Base-by-base conservation (phyloP, 805 yeast species). In the Sugiyamaella marilandica region DNA sequence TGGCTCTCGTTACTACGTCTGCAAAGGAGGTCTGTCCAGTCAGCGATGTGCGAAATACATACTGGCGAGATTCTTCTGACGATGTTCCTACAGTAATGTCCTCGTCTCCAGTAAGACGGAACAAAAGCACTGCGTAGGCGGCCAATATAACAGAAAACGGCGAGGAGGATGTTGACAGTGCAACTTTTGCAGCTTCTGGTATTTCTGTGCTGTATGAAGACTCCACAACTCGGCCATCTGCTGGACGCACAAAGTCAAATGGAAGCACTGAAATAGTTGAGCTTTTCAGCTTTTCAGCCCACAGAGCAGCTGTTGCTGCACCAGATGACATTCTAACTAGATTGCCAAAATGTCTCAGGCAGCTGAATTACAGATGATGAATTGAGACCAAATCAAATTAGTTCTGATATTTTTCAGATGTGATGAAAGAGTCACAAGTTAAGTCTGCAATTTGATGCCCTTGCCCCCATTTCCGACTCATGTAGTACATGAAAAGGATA, bases 221-320 rank as follows among this genome's bases (percentile, higher is more conserved):
- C 68, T 86, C 88, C 26, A 83, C 83, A 7, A 82, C 75, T 55
- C 81, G 82, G 57, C 82, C 83, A 53, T 80, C 81, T 18, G 82
- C 71, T 1, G 96, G 95, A 64, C 86, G 82, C 58, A 86, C 81
- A 68, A 78, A 92, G 69, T 92, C 98, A 56, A 85, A 85, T 13
- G 98, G 97, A 50, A 92, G 75, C 34, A 85, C 88, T 54, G 96
- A 87, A 51, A 91, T 74, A 1, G 97, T 89, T 49, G 96, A 91
- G 62, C 79, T 84, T 61, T 84, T 85, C 69, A 89, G 77, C 53
- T 77, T 72, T 51, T 75, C 67, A 34, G 79, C 73, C 95, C 96
- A 89, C 65, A 73, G 72, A 5, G 14, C 37, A 2, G 29, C 29
- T 24, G 29, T 24, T 24, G 29, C 29, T 24, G 29, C 7, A 24